Evolutionary conservation across 441 rosid species (phyloP).

Genomic region (Capsella rubella): DNA sequence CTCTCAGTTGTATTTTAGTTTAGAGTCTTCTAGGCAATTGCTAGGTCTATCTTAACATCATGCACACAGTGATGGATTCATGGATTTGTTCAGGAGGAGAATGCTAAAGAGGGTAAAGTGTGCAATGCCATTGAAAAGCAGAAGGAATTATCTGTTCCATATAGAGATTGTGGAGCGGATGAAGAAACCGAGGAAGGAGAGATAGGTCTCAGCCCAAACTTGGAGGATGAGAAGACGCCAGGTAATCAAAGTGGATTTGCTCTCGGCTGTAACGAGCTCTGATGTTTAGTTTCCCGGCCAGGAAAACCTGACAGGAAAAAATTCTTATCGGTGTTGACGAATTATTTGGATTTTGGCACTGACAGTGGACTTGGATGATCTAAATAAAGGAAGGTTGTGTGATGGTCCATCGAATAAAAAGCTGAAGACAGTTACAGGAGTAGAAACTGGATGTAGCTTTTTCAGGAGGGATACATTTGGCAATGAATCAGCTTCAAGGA

Average conservation of each 20-base stretch:
- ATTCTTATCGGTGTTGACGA: constrained; percentile 48
- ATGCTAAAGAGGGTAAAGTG: constrained; percentile 37
- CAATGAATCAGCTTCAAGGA: constrained; percentile 40
- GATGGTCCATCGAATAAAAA: constrained; percentile 56
- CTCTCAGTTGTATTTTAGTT: constrained; percentile 20
- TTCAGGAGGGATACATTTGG: constrained; percentile 45
- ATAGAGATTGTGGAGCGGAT: constrained; percentile 41
- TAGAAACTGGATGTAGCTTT: constrained; percentile 43
- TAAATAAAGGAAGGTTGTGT: constrained; percentile 41
- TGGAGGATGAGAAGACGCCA: constrained; percentile 41
- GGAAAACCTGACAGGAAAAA: constrained; percentile 36
- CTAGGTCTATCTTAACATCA: constrained; percentile 25
- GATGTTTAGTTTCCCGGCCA: constrained; percentile 40
- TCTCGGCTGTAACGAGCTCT: constrained; percentile 43
- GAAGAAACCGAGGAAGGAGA: constrained; percentile 49
- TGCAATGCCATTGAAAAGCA: constrained; percentile 40
- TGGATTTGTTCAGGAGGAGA: constrained; percentile 56
- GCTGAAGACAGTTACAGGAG: constrained; percentile 54
- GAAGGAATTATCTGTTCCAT: constrained; percentile 45
- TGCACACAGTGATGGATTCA: constrained; percentile 17
- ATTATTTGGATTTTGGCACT: constrained; percentile 50
- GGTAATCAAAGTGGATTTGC: constrained; percentile 44
- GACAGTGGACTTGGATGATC: constrained; percentile 48
- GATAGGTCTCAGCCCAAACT: constrained; percentile 36
- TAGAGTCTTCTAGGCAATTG: constrained; percentile 12